These are phyloP conservation scores for Sanghuangporus baumii DNA, from an alignment of 1,284 basidiomycete species.

Conservation along the genomic window DNA sequence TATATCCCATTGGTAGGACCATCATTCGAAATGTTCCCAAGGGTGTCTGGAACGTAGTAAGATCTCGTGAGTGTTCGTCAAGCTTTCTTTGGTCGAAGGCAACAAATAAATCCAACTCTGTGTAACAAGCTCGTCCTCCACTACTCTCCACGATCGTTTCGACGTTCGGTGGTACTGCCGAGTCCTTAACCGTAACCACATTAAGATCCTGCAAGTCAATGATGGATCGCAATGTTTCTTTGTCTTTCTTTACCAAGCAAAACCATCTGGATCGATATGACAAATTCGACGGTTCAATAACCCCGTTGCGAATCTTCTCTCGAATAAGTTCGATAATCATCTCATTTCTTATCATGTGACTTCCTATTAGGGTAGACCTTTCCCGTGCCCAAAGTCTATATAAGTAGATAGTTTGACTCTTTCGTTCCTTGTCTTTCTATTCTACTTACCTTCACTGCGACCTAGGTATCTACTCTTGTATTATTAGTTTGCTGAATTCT, in stretches of 20 bases:
- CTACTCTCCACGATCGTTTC: conserved; percentile 31
- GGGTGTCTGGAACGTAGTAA: conserved; percentile 22
- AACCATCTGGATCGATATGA: conserved; percentile 39
- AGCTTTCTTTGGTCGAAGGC: conserved; percentile 27
- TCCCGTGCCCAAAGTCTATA: conserved; percentile 22
- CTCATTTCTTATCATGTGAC: no score
- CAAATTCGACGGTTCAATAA: conserved; percentile 28
- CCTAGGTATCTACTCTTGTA: no score
- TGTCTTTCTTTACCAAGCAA: conserved; percentile 31
- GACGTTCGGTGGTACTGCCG: conserved; percentile 29
- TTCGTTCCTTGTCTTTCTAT: no score
- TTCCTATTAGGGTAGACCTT: no score
- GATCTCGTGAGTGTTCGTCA: conserved; percentile 17
- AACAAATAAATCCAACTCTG: conserved; percentile 30
- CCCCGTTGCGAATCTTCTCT: conserved; percentile 24
- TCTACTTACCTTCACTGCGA: no score
- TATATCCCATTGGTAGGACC: conserved; percentile 32
- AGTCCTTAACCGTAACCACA: conserved; percentile 23
- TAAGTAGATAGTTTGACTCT: no score
- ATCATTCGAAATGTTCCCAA: conserved; percentile 29
- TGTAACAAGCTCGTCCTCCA: conserved; percentile 27
- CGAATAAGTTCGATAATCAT: conserved; percentile 29
- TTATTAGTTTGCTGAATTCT: no score
- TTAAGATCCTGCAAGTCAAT: conserved; percentile 28
- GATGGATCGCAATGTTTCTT: conserved; percentile 24